These are phyloP conservation scores for Lactifluus subvellereus DNA, from an alignment of 768 basidiomycete species.

Conservation along the genomic window DNA sequence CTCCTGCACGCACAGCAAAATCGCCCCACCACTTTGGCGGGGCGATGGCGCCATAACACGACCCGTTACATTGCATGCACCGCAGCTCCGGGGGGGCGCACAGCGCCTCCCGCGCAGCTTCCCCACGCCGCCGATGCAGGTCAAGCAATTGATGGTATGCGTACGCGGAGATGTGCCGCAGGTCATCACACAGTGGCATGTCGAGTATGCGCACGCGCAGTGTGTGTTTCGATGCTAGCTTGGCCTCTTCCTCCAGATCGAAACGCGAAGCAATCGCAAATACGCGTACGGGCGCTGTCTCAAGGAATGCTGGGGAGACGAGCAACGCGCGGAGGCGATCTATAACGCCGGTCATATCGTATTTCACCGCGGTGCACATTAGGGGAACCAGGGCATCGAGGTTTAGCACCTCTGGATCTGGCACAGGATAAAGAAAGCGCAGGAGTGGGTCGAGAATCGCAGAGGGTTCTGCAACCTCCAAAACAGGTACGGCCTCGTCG, in stretches of 20 bases:
- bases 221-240: conserved; percentile 53
- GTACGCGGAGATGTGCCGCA: conserved; percentile 61
- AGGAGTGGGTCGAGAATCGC: conserved; percentile 45
- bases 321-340: conserved; percentile 47
- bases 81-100: conserved; percentile 44
- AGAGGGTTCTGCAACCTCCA: conserved; percentile 51
- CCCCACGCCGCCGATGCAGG: conserved; percentile 50
- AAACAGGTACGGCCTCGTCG: conserved; percentile 35
- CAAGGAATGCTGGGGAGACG: conserved; percentile 44
- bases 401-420: conserved; percentile 44
- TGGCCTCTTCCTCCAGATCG: conserved; percentile 58
- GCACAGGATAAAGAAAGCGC: conserved; percentile 56
- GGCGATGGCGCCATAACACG: conserved; percentile 38
- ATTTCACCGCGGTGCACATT: conserved; percentile 55
- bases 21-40: conserved; percentile 67
- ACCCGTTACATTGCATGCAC: conserved; percentile 65
- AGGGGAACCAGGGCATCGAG: conserved; percentile 50
- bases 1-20: conserved; percentile 50
- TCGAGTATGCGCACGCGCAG: conserved; percentile 49
- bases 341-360: conserved; percentile 49
- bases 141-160: conserved; percentile 60
- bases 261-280: conserved; percentile 67
- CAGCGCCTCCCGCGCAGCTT: conserved; percentile 45
- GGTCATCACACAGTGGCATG: conserved; percentile 53
- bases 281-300: conserved; percentile 49